phyloP scores from a whole-genome alignment of 169 alveolate genomes.

The Eimeria necatrix region DNA sequence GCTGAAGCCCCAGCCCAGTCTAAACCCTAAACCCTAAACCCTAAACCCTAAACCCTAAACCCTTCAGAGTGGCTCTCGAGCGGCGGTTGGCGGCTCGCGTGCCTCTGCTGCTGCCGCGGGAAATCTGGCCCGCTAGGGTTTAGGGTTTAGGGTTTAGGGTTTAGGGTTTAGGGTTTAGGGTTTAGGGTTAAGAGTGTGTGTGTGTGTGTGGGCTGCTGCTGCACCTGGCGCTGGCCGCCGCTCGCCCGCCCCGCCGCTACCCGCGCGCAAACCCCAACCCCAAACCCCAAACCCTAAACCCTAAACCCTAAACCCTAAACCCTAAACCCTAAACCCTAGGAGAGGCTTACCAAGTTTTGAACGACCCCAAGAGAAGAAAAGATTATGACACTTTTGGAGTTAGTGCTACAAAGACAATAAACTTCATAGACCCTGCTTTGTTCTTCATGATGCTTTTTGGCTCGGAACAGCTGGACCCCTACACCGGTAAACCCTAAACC shows the following conservation, averaged over 20 bases:
- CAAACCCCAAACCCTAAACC: too few species aligned
- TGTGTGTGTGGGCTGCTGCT: not conserved
- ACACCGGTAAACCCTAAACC: slow-evolving; percentile 91
- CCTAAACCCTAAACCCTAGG: slow-evolving; percentile 26
- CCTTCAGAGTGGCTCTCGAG: not conserved
- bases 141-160: not conserved
- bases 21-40: not conserved
- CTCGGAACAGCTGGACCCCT: slow-evolving; percentile 92
- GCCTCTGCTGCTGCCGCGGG: not conserved
- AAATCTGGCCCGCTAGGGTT: not conserved
- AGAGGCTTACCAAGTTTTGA: slow-evolving; percentile 91
- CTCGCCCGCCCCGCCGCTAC: too few species aligned
- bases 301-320: too few species aligned
- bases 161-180: not conserved
- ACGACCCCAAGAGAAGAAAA: slow-evolving; percentile 95
- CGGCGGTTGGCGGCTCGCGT: not conserved
- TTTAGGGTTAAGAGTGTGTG: not conserved
- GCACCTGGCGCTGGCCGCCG: not conserved
- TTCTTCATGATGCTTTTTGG: slow-evolving; percentile 94
- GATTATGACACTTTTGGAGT: slow-evolving; percentile 95
- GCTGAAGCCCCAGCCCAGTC: not conserved
- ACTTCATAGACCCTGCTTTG: slow-evolving; percentile 91
- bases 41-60: not conserved
- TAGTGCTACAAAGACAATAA: slow-evolving; percentile 93
- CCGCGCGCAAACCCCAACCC: too few species aligned